phyloP scores from a whole-genome alignment of 805 yeast genomes.

The Saccharomycopsis fibuligera region DNA sequence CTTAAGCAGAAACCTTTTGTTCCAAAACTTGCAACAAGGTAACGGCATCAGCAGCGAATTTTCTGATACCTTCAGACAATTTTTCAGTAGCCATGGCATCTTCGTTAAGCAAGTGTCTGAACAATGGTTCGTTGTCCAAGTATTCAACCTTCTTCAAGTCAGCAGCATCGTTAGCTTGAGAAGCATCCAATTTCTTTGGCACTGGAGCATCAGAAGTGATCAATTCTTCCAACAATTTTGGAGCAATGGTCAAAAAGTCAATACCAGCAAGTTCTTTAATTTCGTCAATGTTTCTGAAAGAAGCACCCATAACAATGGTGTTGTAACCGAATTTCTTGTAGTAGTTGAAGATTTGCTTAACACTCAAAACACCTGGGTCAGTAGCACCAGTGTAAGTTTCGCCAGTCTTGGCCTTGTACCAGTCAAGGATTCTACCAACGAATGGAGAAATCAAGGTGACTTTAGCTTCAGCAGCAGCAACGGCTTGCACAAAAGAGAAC shows the following conservation, averaged over 20 bases:
- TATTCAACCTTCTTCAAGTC: slow-evolving; percentile 66
- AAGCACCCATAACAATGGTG: slow-evolving; percentile 99
- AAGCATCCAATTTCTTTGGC: slow-evolving; percentile 75
- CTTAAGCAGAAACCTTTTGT: slow-evolving; percentile 21
- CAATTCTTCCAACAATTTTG: slow-evolving; percentile 84
- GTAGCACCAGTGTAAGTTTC: slow-evolving; percentile 70
- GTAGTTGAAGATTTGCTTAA: slow-evolving; percentile 86
- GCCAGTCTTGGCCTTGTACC: slow-evolving; percentile 94
- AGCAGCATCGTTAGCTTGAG: slow-evolving; percentile 46
- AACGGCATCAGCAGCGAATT: slow-evolving; percentile 87
- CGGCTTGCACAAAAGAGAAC: slow-evolving; percentile 96
- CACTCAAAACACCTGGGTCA: slow-evolving; percentile 96
- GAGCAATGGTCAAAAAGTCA: slow-evolving; percentile 93
- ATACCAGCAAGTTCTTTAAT: slow-evolving; percentile 95
- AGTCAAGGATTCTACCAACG: slow-evolving; percentile 98
- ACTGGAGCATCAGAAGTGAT: slow-evolving; percentile 69
- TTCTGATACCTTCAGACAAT: slow-evolving; percentile 96
- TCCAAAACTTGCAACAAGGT: slow-evolving; percentile 67
- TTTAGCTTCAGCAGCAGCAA: slow-evolving; percentile 97
- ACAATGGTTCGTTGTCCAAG: slow-evolving; percentile 78
- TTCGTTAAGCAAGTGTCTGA: slow-evolving; percentile 89
- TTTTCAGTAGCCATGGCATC: slow-evolving; percentile 99
- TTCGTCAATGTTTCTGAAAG: slow-evolving; percentile 96
- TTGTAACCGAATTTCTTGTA: slow-evolving; percentile 95
- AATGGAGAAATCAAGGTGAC: slow-evolving; percentile 97